Evolutionary conservation across 2,329 filamentous ascomycete genomes (phyloP).

Genomic region (Colletotrichum sublineola): DNA sequence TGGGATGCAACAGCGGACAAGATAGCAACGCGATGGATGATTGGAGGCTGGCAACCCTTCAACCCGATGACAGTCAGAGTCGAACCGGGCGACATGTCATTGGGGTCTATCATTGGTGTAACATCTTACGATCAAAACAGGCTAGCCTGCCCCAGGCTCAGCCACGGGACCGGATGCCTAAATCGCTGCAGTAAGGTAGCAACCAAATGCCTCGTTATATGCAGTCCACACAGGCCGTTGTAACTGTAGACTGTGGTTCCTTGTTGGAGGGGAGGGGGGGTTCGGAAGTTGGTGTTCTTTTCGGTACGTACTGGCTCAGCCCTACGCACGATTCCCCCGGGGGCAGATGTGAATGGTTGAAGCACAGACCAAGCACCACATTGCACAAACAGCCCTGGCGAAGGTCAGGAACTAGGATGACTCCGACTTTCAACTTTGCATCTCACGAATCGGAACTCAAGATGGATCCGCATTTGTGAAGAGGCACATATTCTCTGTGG

Average conservation of each 20-base stretch:
- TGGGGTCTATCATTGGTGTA: slow-evolving; percentile 17
- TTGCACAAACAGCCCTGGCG: background rate
- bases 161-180: slow-evolving; percentile 34
- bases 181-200: background rate
- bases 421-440: slow-evolving; percentile 11
- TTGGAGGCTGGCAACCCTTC: slow-evolving; percentile 9
- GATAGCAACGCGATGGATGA: background rate
- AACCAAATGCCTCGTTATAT: background rate
- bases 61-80: background rate
- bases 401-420: background rate
- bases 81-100: slow-evolving; percentile 10
- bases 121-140: slow-evolving; percentile 7
- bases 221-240: background rate
- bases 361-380: background rate
- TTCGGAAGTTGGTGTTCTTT: slow-evolving; percentile 18
- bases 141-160: slow-evolving; percentile 2
- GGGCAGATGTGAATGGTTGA: background rate
- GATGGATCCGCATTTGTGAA: background rate
- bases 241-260: background rate
- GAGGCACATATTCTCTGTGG: background rate
- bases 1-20: slow-evolving; percentile 6
- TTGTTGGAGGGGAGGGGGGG: background rate
- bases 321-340: slow-evolving; percentile 11
- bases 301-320: slow-evolving; percentile 36
- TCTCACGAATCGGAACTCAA: background rate